Conservation (phyloP, 331 rosid genomes). For the Quercus phellos region DNA sequence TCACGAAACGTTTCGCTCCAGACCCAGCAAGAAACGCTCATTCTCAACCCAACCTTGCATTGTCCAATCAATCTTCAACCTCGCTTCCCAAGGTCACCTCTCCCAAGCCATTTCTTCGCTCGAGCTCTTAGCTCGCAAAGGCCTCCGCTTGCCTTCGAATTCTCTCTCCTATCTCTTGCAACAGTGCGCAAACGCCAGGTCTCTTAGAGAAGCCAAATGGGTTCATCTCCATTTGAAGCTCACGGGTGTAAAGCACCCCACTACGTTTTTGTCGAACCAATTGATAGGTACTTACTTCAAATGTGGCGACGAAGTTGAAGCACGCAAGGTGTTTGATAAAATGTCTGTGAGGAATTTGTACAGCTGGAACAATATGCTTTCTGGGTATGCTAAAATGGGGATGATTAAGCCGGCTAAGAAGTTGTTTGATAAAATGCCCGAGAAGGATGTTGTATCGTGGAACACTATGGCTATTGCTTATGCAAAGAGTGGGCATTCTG, state of each 20-base stretch:
- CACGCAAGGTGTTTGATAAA: constrained; percentile 74
- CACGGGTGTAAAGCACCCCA: constrained; percentile 60
- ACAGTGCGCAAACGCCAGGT: constrained; percentile 43
- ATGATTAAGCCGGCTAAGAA: constrained; percentile 49
- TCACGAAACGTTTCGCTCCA: neutral
- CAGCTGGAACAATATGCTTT: constrained; percentile 76
- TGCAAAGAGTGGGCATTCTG: constrained; percentile 42
- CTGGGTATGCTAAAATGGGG: constrained; percentile 72
- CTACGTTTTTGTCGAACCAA: constrained; percentile 53
- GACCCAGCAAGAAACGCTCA: constrained; percentile 22
- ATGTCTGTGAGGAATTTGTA: constrained; percentile 64
- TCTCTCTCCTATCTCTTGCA: constrained; percentile 51
- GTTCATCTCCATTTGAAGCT: constrained; percentile 68
- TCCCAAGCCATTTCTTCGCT: constrained; percentile 63
- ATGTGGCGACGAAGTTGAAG: constrained; percentile 49
- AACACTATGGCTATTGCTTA: constrained; percentile 67
- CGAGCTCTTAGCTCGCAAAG: constrained; percentile 47
- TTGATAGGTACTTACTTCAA: constrained; percentile 53
- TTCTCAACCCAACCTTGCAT: constrained; percentile 40
- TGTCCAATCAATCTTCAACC: constrained; percentile 41
- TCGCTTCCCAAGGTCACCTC: constrained; percentile 37
- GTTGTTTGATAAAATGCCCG: constrained; percentile 54
- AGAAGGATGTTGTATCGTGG: constrained; percentile 73
- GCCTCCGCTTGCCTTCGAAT: constrained; percentile 60
- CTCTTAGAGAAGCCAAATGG: constrained; percentile 49